Percentiles rank a stretch among this genome's conserved stretches.
These are phyloP conservation scores for Mycena chlorophos DNA, from an alignment of 768 basidiomycete genomes.

Conservation along the genomic window DNA sequence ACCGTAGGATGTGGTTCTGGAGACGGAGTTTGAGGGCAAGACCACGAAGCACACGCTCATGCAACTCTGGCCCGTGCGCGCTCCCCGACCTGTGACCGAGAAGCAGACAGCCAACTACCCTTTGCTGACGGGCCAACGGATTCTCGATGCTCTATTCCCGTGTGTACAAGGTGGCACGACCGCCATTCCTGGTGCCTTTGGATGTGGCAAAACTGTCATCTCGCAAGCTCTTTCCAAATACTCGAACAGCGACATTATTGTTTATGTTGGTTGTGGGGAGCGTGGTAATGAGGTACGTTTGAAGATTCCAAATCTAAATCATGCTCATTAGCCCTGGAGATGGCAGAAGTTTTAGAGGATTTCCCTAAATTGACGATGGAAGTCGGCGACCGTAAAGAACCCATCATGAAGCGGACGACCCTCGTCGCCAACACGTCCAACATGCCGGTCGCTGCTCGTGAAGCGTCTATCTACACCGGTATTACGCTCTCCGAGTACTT, in stretches of 20 bases:
- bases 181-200: slow-evolving; percentile 98
- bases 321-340: slow-evolving; percentile 41
- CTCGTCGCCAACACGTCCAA: slow-evolving; percentile 99
- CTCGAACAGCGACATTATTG: slow-evolving; percentile 98
- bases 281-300: slow-evolving; percentile 86
- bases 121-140: slow-evolving; percentile 93
- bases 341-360: slow-evolving; percentile 99
- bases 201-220: slow-evolving; percentile 98
- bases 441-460: slow-evolving; percentile 99
- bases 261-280: slow-evolving; percentile 99
- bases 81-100: slow-evolving; percentile 93
- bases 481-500: slow-evolving; percentile 99
- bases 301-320: neutral
- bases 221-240: slow-evolving; percentile 97
- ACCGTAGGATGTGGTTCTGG: slow-evolving; percentile 84
- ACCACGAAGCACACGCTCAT: slow-evolving; percentile 91
- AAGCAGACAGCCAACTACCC: slow-evolving; percentile 93
- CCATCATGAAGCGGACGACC: slow-evolving; percentile 99
- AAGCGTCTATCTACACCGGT: slow-evolving; percentile 99
- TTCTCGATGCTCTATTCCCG: slow-evolving; percentile 96
- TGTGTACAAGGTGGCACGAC: slow-evolving; percentile 96
- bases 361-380: slow-evolving; percentile 95
- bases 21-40: slow-evolving; percentile 98
- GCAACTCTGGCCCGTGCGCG: slow-evolving; percentile 99
- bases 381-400: slow-evolving; percentile 88